Percentiles rank a stretch among this genome's conserved stretches.
These are phyloP conservation scores for Beverwykella pulmonaria DNA, from an alignment of 495 filamentous ascomycete genomes.

Conservation along the genomic window DNA sequence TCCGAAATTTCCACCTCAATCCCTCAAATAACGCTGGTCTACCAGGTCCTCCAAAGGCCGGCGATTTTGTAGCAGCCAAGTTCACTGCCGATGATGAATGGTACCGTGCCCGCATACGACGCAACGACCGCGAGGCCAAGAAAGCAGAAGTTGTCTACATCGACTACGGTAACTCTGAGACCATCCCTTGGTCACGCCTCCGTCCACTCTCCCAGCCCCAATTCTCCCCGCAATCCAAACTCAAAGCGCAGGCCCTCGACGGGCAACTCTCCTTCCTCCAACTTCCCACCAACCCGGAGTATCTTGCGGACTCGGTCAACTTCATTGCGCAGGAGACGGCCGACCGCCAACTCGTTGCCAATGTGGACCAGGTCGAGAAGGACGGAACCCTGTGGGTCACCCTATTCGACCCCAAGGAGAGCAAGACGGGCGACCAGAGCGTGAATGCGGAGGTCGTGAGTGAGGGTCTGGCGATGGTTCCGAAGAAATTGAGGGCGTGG, in stretches of 20 bases:
- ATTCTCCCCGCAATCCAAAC: slow-evolving; percentile 70
- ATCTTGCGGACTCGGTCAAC: slow-evolving; percentile 73
- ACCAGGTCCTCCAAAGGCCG: slow-evolving; percentile 79
- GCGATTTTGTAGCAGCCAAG: slow-evolving; percentile 85
- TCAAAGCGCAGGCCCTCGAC: slow-evolving; percentile 84
- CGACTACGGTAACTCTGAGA: slow-evolving; percentile 95
- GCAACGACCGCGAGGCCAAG: slow-evolving; percentile 88
- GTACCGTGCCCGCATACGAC: slow-evolving; percentile 89
- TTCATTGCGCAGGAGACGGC: slow-evolving; percentile 69
- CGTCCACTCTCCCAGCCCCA: slow-evolving; percentile 75
- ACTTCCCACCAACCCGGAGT: slow-evolving; percentile 76
- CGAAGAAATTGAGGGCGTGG: slow-evolving; percentile 85
- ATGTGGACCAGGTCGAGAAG: slow-evolving; percentile 76
- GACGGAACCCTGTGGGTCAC: slow-evolving; percentile 81
- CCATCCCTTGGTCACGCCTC: slow-evolving; percentile 77
- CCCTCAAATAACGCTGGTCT: slow-evolving; percentile 69
- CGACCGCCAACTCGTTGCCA: slow-evolving; percentile 75
- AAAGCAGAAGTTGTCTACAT: slow-evolving; percentile 89
- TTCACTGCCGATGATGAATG: slow-evolving; percentile 86
- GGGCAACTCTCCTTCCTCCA: slow-evolving; percentile 86
- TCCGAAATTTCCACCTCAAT: slow-evolving; percentile 83
- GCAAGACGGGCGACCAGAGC: slow-evolving; percentile 62
- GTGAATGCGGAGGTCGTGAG: slow-evolving; percentile 82
- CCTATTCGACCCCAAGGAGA: slow-evolving; percentile 74
- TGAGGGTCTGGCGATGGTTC: slow-evolving; percentile 87